Conservation (phyloP, 441 rosid species). For the Mallotus repandus region DNA sequence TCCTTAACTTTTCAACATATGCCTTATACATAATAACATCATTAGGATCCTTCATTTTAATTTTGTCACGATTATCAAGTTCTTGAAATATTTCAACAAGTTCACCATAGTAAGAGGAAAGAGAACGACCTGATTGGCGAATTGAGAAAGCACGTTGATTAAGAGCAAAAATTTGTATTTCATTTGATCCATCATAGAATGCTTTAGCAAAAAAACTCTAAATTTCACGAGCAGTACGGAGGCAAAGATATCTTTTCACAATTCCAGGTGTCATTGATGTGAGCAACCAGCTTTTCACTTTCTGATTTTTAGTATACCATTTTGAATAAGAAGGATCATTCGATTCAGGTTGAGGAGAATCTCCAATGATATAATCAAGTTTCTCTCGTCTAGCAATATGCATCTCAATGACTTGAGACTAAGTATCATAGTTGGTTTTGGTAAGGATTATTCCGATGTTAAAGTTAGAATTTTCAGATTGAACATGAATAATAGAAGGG, state of each 20-base stretch:
- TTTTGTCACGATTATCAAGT: conserved; percentile 2
- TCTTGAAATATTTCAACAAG: conserved; percentile 10
- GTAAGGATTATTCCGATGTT: too few relatives aligned
- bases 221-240: too few relatives aligned
- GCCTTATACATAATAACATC: conserved; percentile 13
- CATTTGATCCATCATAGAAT: not conserved
- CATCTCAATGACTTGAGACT: too few relatives aligned
- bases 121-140: not conserved
- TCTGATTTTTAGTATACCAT: not conserved
- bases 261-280: not conserved
- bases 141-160: not conserved
- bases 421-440: too few relatives aligned
- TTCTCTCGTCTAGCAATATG: too few relatives aligned
- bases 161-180: not conserved
- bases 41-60: not conserved
- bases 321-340: too few relatives aligned
- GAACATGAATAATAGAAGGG: too few relatives aligned
- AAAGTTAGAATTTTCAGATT: too few relatives aligned
- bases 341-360: too few relatives aligned
- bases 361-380: too few relatives aligned
- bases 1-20: not conserved
- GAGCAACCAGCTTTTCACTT: conserved; percentile 11
- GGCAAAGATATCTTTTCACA: too few relatives aligned
- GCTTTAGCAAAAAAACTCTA: too few relatives aligned
- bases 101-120: conserved; percentile 9